Conservation (phyloP, 306 rosid genomes). For the Quercus engelmannii region DNA sequence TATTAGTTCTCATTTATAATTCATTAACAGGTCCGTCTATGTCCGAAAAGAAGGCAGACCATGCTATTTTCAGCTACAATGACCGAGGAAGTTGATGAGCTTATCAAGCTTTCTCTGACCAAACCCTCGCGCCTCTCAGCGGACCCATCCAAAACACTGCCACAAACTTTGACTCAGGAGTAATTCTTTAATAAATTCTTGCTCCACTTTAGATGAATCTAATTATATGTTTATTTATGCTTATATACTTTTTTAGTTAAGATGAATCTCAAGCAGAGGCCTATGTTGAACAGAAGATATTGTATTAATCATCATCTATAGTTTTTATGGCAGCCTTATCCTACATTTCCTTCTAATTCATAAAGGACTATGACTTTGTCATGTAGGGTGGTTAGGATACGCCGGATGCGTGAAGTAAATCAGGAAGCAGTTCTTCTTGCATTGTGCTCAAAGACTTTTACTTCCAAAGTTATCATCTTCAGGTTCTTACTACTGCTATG, state of each 20-base stretch:
- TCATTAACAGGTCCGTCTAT: constrained; percentile 64
- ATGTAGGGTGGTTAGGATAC: constrained; percentile 85
- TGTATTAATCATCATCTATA: not conserved
- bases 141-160: constrained; percentile 87
- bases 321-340: constrained; percentile 7
- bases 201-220: constrained; percentile 4
- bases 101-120: constrained; percentile 77
- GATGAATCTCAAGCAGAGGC: not conserved
- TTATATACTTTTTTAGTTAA: not conserved
- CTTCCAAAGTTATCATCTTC: constrained; percentile 77
- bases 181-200: constrained; percentile 35
- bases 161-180: constrained; percentile 86
- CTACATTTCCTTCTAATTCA: constrained; percentile 4
- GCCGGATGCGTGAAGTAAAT: constrained; percentile 87
- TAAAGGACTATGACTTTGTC: not conserved
- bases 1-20: not conserved
- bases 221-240: not conserved
- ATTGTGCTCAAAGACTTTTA: constrained; percentile 82
- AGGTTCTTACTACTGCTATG: constrained; percentile 40
- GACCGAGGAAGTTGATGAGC: constrained; percentile 90
- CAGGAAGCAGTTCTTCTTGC: constrained; percentile 96
- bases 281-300: not conserved
- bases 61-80: constrained; percentile 98
- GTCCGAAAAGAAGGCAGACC: constrained; percentile 93
- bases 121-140: constrained; percentile 95